Conservation (phyloP, 108 stramenopile genomes). For the Skeletonema potamos region DNA sequence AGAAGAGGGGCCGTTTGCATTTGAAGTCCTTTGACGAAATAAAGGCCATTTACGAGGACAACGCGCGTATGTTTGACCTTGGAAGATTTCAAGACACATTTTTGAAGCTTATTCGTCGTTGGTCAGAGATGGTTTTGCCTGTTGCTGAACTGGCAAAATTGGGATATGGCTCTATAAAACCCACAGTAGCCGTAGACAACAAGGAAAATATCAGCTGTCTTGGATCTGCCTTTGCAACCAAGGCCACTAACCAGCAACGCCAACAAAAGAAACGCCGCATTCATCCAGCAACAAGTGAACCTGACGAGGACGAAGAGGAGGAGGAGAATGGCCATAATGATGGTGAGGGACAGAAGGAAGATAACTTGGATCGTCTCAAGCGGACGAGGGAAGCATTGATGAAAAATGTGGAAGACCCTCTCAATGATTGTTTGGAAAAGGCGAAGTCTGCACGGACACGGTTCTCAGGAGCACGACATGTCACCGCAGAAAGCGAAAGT, state of each 20-base stretch:
- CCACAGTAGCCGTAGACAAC: neutral
- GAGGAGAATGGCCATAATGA: constrained; percentile 29
- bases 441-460: constrained; percentile 16
- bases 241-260: neutral
- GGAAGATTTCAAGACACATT: constrained; percentile 25
- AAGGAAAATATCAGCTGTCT: constrained; percentile 12
- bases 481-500: neutral
- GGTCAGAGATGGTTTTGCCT: constrained; percentile 38
- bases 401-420: constrained; percentile 38
- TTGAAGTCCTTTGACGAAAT: constrained; percentile 29
- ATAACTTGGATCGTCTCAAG: constrained; percentile 10
- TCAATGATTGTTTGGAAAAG: constrained; percentile 24
- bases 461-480: neutral
- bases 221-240: neutral
- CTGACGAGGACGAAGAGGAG: neutral
- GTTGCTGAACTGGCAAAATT: constrained; percentile 25
- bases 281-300: neutral
- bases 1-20: constrained; percentile 3
- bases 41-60: neutral
- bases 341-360: neutral
- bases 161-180: constrained; percentile 21
- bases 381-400: constrained; percentile 15
- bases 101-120: constrained; percentile 30
- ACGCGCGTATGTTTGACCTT: constrained; percentile 23
- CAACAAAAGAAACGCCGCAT: neutral